Conservation (phyloP, 768 basidiomycete genomes). For the Dioszegia hungarica region DNA sequence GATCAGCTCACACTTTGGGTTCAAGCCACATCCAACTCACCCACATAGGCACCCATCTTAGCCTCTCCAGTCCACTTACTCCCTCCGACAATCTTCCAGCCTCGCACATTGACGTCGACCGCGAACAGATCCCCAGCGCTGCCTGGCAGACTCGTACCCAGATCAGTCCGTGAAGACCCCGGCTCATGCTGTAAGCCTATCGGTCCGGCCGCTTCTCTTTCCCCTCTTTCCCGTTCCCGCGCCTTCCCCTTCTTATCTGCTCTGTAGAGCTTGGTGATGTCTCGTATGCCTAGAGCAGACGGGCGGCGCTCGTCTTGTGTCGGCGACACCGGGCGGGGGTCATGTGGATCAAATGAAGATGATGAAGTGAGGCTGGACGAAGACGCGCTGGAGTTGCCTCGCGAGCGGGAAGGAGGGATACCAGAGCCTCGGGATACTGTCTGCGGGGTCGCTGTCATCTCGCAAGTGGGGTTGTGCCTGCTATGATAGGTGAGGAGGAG, state of each 20-base stretch:
- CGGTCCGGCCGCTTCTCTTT: neutral
- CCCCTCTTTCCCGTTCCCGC: neutral
- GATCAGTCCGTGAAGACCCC: neutral
- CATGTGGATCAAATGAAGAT: constrained; percentile 4
- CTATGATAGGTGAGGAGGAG: too few relatives aligned
- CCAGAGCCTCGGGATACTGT: neutral
- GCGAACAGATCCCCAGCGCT: constrained; percentile 21
- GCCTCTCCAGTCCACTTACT: constrained; percentile 31
- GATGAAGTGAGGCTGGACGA: constrained; percentile 5
- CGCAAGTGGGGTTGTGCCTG: too few relatives aligned
- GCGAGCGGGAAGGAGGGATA: neutral
- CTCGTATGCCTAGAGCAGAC: constrained; percentile 2
- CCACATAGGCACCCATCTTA: constrained; percentile 45
- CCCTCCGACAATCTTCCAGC: constrained; percentile 45
- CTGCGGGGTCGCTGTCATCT: neutral
- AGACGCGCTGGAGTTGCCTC: neutral
- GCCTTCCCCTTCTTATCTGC: constrained; percentile 2
- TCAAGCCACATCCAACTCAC: constrained; percentile 14
- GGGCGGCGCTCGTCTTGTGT: neutral
- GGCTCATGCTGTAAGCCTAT: neutral
- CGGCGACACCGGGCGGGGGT: neutral
- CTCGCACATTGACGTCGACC: constrained; percentile 33
- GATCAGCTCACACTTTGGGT: neutral
- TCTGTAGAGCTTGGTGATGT: neutral
- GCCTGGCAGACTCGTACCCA: neutral